These are phyloP conservation scores for Hypholoma sublateritium DNA, from an alignment of 768 basidiomycete genomes.

Conservation along the genomic window DNA sequence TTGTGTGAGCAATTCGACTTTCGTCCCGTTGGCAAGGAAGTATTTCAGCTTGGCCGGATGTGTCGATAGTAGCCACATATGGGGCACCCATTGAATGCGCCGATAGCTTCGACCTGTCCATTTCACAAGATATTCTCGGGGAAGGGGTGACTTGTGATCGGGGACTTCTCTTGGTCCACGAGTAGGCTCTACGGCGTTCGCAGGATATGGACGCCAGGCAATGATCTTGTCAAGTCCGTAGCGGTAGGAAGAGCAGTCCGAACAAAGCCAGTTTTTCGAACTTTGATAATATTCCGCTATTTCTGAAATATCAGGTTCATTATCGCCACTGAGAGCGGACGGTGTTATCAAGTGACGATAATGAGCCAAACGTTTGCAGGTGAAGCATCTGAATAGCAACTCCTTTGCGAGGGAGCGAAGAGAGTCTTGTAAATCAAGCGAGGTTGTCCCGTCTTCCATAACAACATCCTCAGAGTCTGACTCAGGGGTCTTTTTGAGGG, in stretches of 20 bases:
- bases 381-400: conserved; percentile 78
- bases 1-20: conserved; percentile 61
- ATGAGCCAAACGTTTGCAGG: conserved; percentile 83
- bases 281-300: conserved; percentile 66
- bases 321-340: conserved; percentile 25
- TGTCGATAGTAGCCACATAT: conserved; percentile 84
- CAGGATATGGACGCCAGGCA: conserved; percentile 87
- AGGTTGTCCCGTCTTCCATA: conserved; percentile 31
- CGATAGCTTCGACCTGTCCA: conserved; percentile 82
- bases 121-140: conserved; percentile 93
- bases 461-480: conserved; percentile 25
- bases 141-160: conserved; percentile 59
- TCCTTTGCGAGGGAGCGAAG: conserved; percentile 29
- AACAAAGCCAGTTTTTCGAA: conserved; percentile 62
- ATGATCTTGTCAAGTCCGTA: conserved; percentile 81
- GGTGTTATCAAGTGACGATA: conserved; percentile 70
- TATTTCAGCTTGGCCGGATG: conserved; percentile 67
- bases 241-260: conserved; percentile 72
- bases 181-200: conserved; percentile 55
- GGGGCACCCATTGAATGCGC: conserved; percentile 85
- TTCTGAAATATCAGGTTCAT: conserved; percentile 33
- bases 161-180: conserved; percentile 33
- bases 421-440: conserved; percentile 3
- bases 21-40: conserved; percentile 70
- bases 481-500: conserved; percentile 1